Evolutionary conservation across 176 grass and related monocot species (phyloP), one percentile per base, ranked within the genome.

Genomic region (Bromus sterilis): DNA sequence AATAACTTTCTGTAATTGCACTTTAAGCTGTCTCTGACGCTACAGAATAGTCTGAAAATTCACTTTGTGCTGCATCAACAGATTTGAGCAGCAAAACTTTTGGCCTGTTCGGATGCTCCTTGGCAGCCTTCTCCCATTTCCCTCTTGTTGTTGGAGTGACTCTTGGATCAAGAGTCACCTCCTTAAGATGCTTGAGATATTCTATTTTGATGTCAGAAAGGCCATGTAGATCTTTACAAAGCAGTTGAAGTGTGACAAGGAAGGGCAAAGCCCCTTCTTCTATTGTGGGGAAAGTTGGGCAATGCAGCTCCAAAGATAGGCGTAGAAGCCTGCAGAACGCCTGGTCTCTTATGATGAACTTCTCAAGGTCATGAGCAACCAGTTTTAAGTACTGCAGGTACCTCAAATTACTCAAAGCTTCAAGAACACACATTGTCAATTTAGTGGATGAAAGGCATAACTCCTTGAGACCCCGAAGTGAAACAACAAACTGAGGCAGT

Each of bases 301-400:
- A 42, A 1, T 62, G 53, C 6, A 78, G 37, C 37, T 46, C 66
- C 13, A 71, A 71, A 62, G 53, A 78, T 14, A 85, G 65, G n/a
- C 83, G 11, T 33, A 70, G 39, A 24, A 85, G 75, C 53, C 65
- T 60, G 10, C 53, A 41, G 51, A 85, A 79, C 28, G 36, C 26
- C 21, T 16, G 42, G 4, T 49, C 23, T 33, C 42, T 78, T 5
- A 71, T 36, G 15, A 9, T n/a, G 75, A 85, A 39, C n/a, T 71
- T 57, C 3, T 78, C 83, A 15, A 85, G 40, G 11, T 79, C 66
- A 63, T 79, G 6, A 3, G 75, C 66, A 33, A 63, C 29, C 40
- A 85, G 66, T 40, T 85, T 85, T 10, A 85, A 32, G 42, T 85
- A 85, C 14, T 51, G 31, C 10, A 85, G 33, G 32, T 79, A 13